A percentile compares a stretch with the other conserved stretches of the same genome.
These are phyloP conservation scores for Eucalyptus tenuipes DNA, from an alignment of 345 rosid species.

Conservation along the genomic window DNA sequence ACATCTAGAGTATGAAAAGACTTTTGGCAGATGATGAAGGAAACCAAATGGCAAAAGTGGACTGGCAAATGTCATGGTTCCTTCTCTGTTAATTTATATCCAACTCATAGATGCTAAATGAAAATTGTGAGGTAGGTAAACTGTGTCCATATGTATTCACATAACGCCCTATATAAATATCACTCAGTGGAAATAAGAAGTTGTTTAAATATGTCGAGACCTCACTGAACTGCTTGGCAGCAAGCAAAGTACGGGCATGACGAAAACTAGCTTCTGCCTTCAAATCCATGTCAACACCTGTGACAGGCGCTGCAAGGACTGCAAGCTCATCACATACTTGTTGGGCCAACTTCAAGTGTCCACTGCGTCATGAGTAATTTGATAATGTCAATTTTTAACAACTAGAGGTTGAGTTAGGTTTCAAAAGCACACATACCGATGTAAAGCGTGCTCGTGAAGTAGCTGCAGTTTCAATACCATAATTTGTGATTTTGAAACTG, in stretches of 20 bases:
- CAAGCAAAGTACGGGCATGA: constrained; percentile 87
- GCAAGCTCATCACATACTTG: constrained; percentile 79
- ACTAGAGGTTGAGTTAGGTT: neutral
- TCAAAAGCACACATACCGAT: constrained; percentile 35
- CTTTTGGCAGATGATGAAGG: neutral
- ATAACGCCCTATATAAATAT: neutral
- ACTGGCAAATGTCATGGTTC: neutral
- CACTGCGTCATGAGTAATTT: constrained; percentile 26
- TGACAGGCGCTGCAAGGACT: constrained; percentile 63
- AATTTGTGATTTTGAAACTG: constrained; percentile 68
- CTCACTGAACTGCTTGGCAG: constrained; percentile 89
- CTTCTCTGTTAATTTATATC: neutral
- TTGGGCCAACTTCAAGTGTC: constrained; percentile 79
- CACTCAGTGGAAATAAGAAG: neutral
- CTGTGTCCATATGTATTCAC: neutral
- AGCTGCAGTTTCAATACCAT: constrained; percentile 78
- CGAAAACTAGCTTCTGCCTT: constrained; percentile 89
- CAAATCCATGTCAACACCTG: constrained; percentile 85
- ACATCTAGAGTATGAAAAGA: neutral
- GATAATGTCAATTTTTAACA: neutral
- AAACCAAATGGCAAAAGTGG: neutral
- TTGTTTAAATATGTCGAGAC: constrained; percentile 4
- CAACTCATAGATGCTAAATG: neutral
- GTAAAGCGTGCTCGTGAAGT: constrained; percentile 85
- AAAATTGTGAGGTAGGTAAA: neutral